phyloP scores from a whole-genome alignment of 1,284 basidiomycete genomes.

The Mycena sp. region DNA sequence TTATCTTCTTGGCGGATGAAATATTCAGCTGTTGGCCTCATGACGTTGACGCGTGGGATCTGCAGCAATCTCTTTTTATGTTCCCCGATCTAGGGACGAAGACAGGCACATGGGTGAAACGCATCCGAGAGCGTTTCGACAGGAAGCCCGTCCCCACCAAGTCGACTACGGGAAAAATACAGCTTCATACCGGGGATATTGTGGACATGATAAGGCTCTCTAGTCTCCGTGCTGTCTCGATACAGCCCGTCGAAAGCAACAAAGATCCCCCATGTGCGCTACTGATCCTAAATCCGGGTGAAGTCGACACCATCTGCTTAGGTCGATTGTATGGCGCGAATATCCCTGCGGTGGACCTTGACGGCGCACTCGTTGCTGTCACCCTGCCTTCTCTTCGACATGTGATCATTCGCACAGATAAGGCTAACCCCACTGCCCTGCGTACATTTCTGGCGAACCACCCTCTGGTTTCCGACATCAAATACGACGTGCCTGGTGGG shows the following conservation, averaged over 20 bases:
- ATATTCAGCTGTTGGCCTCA: conserved; percentile 4
- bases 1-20: conserved; percentile 1
- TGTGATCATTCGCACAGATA: conserved; percentile 4
- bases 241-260: conserved; percentile 5
- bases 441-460: conserved; percentile 7
- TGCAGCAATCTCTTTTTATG: conserved; percentile 8
- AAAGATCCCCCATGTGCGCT: conserved; percentile 3
- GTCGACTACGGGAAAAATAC: conserved; percentile 1
- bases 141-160: conserved; percentile 6
- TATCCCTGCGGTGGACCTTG: conserved; percentile 4
- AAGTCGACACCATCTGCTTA: conserved; percentile 3
- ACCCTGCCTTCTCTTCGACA: conserved; percentile 4
- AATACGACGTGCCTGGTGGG: not conserved
- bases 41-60: conserved; percentile 4
- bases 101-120: conserved; percentile 6
- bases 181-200: conserved; percentile 1
- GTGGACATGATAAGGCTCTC: not conserved
- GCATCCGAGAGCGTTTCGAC: conserved; percentile 1
- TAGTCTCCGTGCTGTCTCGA: conserved; percentile 7
- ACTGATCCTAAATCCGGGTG: conserved; percentile 3
- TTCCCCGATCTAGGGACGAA: not conserved
- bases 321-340: conserved; percentile 2
- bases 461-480: conserved; percentile 4
- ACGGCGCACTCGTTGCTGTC: not conserved
- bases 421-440: conserved; percentile 4